Conservation (phyloP, 139 green algal genomes). For the Asterochloris sp. region DNA sequence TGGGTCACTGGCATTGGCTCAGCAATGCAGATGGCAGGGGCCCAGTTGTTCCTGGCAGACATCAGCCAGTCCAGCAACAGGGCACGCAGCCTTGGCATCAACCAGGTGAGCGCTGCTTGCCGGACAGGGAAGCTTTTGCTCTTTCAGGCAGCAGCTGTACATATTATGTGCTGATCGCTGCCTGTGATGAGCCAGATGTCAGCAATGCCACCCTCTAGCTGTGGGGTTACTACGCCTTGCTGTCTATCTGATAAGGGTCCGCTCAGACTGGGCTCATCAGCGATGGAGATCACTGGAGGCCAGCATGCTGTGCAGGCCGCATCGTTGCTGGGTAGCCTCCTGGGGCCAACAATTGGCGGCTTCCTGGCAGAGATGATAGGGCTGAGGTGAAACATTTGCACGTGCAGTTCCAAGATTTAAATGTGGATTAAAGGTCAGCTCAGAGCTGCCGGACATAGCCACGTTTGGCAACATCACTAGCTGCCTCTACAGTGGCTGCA, state of each 20-base stretch:
- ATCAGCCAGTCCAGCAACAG: constrained; percentile 26
- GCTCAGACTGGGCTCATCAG: not conserved
- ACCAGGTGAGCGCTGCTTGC: constrained; percentile 18
- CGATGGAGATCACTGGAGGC: not conserved
- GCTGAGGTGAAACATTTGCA: constrained; percentile 9
- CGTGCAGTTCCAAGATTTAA: not conserved
- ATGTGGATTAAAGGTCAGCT: not conserved
- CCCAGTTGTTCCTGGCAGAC: constrained; percentile 34
- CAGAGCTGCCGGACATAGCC: too few species aligned
- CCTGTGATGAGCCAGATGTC: not conserved
- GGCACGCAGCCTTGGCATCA: constrained; percentile 28
- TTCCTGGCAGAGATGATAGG: constrained; percentile 23
- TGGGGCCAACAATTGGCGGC: constrained; percentile 27
- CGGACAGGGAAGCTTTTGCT: not conserved
- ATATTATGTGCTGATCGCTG: not conserved
- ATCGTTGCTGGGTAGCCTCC: constrained; percentile 23
- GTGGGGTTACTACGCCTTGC: not conserved
- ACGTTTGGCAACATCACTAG: too few species aligned
- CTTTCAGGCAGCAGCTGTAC: not conserved
- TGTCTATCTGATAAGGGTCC: not conserved
- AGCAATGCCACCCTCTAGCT: not conserved
- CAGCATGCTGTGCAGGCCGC: constrained; percentile 19
- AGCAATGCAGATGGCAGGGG: constrained; percentile 32
- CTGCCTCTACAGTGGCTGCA: too few species aligned
- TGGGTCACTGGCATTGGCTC: constrained; percentile 31